A percentile compares a stretch with the other conserved stretches of the same genome.
Conservation (phyloP, 208 protist species). For the Porcisia deanei region DNA sequence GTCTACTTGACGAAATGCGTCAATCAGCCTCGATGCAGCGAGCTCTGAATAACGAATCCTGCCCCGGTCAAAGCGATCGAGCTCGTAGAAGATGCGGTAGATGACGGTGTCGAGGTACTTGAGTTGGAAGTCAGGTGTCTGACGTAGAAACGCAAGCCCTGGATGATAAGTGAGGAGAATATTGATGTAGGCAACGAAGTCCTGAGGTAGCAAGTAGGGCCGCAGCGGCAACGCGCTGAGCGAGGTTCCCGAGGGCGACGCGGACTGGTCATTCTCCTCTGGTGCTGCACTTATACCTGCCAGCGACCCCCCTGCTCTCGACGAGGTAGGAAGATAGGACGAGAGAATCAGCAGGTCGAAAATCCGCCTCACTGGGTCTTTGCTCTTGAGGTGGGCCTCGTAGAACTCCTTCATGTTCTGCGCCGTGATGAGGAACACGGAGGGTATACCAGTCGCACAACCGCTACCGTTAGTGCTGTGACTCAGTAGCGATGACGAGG, state of each 20-base stretch:
- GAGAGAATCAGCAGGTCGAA: slow-evolving; percentile 86
- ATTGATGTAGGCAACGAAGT: slow-evolving; percentile 81
- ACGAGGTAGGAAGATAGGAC: slow-evolving; percentile 28
- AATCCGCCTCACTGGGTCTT: slow-evolving; percentile 66
- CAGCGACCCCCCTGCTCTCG: slow-evolving; percentile 17
- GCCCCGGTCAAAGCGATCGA: slow-evolving; percentile 85
- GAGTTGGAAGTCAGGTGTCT: slow-evolving; percentile 94
- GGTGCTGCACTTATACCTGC: slow-evolving; percentile 10
- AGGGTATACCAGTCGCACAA: slow-evolving; percentile 6
- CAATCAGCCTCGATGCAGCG: slow-evolving; percentile 65
- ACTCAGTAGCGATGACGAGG: slow-evolving; percentile 30
- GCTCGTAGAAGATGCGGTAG: slow-evolving; percentile 95
- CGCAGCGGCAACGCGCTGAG: slow-evolving; percentile 27
- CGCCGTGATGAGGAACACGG: slow-evolving; percentile 43
- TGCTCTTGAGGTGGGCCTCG: slow-evolving; percentile 63
- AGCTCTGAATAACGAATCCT: slow-evolving; percentile 85
- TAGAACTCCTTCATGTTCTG: slow-evolving; percentile 82
- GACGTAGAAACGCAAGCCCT: slow-evolving; percentile 92
- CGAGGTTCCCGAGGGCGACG: not conserved
- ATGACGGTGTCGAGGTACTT: slow-evolving; percentile 96
- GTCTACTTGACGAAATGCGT: slow-evolving; percentile 83
- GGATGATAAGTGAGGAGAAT: slow-evolving; percentile 89
- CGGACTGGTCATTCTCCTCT: slow-evolving; percentile 5
- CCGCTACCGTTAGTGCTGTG: slow-evolving; percentile 18
- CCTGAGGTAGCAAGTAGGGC: slow-evolving; percentile 58